These are phyloP conservation scores for Backusella psychrophila DNA, from an alignment of 192 early-diverging fungal species.

Conservation along the genomic window DNA sequence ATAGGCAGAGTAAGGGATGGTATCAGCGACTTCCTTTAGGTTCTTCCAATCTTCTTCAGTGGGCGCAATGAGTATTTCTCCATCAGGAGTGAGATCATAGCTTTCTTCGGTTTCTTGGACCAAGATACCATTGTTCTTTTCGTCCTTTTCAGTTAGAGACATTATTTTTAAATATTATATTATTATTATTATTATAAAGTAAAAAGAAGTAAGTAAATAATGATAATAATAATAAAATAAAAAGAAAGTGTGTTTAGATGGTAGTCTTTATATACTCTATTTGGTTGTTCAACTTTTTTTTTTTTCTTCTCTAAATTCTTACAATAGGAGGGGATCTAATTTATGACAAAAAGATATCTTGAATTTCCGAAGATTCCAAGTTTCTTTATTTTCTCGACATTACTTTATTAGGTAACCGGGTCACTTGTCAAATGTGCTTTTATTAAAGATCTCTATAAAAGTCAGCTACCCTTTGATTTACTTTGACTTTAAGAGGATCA, in stretches of 20 bases:
- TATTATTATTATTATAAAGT: background rate
- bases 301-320: background rate
- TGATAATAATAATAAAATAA: background rate
- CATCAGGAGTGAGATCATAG: background rate
- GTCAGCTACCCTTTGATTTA: slow-evolving; percentile 61
- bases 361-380: background rate
- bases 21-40: slow-evolving; percentile 57
- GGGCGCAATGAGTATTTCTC: slow-evolving; percentile 42
- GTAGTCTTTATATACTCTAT: background rate
- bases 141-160: background rate
- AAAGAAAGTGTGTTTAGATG: background rate
- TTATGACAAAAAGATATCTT: background rate
- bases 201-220: background rate
- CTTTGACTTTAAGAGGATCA: slow-evolving; percentile 58
- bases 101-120: slow-evolving; percentile 1
- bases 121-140: background rate
- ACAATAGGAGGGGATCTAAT: background rate
- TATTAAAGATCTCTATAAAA: slow-evolving; percentile 50
- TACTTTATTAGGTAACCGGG: background rate
- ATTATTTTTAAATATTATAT: background rate
- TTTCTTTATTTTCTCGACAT: background rate
- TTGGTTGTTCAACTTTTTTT: background rate
- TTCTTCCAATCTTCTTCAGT: slow-evolving; percentile 55
- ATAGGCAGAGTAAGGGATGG: slow-evolving; percentile 53
- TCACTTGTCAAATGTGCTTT: background rate